Percentiles rank a stretch among this genome's conserved stretches.
Evolutionary conservation across 2,329 filamentous ascomycete genomes (phyloP).

Genomic region (Colletotrichum viniferum): DNA sequence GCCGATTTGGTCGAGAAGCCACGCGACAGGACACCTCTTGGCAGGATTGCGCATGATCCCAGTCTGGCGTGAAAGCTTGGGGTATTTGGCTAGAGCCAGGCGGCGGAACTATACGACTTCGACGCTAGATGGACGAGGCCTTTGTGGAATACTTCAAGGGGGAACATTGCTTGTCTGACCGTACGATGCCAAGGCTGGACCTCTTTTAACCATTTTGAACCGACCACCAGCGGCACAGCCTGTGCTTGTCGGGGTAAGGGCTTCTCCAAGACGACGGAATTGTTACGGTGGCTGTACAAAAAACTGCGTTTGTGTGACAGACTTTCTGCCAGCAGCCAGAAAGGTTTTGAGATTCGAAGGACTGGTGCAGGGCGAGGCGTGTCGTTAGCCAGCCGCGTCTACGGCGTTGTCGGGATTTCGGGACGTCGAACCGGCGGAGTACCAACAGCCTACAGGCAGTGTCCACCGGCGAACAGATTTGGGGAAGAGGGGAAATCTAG

Average conservation of each 20-base stretch:
- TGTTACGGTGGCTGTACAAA: background rate
- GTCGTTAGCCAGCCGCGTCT: background rate
- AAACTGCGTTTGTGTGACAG: background rate
- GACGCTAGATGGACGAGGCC: background rate
- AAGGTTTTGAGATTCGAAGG: background rate
- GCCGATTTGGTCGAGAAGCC: slow-evolving; percentile 62
- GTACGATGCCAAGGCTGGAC: background rate
- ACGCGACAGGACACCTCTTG: slow-evolving; percentile 49
- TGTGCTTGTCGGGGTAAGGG: background rate
- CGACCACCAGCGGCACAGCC: background rate
- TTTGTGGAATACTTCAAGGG: background rate
- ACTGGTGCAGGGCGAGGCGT: background rate
- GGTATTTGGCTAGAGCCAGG: background rate
- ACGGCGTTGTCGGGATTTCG: slow-evolving; percentile 11
- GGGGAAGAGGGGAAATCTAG: background rate
- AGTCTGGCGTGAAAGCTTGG: slow-evolving; percentile 2
- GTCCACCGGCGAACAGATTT: background rate
- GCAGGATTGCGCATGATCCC: slow-evolving; percentile 31
- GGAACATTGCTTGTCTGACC: background rate
- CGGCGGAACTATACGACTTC: background rate
- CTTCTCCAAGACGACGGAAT: background rate
- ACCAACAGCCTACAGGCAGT: slow-evolving; percentile 1
- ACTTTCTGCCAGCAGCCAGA: background rate
- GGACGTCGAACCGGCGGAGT: slow-evolving; percentile 12
- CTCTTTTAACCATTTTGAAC: background rate